phyloP scores from a whole-genome alignment of 2,329 filamentous ascomycete species.

The Penicillium sp. region DNA sequence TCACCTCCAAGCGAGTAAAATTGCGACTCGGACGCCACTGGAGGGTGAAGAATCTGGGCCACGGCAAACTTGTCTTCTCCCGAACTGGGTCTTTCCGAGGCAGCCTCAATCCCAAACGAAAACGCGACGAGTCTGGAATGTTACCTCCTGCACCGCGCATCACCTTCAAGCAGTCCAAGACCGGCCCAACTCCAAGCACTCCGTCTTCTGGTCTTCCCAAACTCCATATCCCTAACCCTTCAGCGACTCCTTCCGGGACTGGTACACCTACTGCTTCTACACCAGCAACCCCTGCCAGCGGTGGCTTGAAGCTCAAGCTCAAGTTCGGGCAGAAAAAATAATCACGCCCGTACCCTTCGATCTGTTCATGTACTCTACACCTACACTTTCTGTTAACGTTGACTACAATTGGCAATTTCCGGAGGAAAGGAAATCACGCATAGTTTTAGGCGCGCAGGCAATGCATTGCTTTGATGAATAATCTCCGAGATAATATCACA shows the following conservation, averaged over 20 bases:
- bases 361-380: slow-evolving; percentile 18
- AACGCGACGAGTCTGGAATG: slow-evolving; percentile 38
- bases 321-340: slow-evolving; percentile 37
- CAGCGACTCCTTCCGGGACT: slow-evolving; percentile 26
- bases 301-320: slow-evolving; percentile 42
- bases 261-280: slow-evolving; percentile 27
- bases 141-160: slow-evolving; percentile 36
- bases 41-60: slow-evolving; percentile 50
- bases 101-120: slow-evolving; percentile 36
- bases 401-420: background rate
- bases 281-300: slow-evolving; percentile 30
- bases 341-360: slow-evolving; percentile 1
- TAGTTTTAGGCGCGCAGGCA: slow-evolving; percentile 13
- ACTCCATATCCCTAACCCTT: slow-evolving; percentile 33
- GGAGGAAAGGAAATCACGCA: slow-evolving; percentile 4
- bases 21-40: slow-evolving; percentile 56
- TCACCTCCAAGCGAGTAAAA: slow-evolving; percentile 47
- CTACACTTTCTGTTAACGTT: slow-evolving; percentile 8
- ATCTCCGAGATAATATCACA: slow-evolving; percentile 9
- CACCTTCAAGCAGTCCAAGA: slow-evolving; percentile 43
- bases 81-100: slow-evolving; percentile 39
- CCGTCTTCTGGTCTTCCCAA: slow-evolving; percentile 30
- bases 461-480: slow-evolving; percentile 5
- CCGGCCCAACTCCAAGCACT: slow-evolving; percentile 19
- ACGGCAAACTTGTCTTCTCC: slow-evolving; percentile 45